Conservation (phyloP, 331 rosid genomes). For the Quercus phellos region DNA sequence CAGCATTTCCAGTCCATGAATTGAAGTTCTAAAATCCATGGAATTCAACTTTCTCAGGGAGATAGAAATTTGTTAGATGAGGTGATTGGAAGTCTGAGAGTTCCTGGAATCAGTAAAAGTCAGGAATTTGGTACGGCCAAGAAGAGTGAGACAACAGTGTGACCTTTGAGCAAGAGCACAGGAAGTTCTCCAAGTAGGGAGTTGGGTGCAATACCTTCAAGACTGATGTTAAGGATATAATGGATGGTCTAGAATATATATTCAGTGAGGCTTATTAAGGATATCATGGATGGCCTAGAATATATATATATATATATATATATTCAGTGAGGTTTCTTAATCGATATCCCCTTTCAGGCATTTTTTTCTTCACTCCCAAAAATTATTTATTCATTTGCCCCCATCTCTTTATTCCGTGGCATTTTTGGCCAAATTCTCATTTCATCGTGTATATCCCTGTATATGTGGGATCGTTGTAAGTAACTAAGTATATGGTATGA, state of each 20-base stretch:
- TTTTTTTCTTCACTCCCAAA: not conserved
- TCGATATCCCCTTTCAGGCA: not conserved
- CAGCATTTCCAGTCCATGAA: slow-evolving; percentile 30
- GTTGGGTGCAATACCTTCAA: slow-evolving; percentile 12
- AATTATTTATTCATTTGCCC: slow-evolving; percentile 13
- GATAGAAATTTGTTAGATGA: slow-evolving; percentile 55
- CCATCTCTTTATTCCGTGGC: not conserved
- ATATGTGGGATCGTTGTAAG: not conserved
- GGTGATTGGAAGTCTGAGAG: slow-evolving; percentile 37
- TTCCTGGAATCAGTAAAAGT: slow-evolving; percentile 61
- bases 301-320: not conserved
- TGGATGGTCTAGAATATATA: slow-evolving; percentile 43
- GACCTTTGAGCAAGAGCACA: slow-evolving; percentile 42
- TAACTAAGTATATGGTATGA: not conserved
- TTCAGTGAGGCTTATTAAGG: slow-evolving; percentile 26
- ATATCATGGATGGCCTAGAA: slow-evolving; percentile 58
- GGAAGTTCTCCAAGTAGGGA: slow-evolving; percentile 58
- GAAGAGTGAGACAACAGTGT: slow-evolving; percentile 24
- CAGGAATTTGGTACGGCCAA: slow-evolving; percentile 45
- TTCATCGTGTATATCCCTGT: not conserved
- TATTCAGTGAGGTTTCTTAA: not conserved
- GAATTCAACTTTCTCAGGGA: slow-evolving; percentile 42
- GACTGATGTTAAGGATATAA: slow-evolving; percentile 41
- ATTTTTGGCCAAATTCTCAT: slow-evolving; percentile 6
- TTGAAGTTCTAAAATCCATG: slow-evolving; percentile 17